Percentiles rank a stretch among this genome's conserved stretches.
Conservation (phyloP, 352 stramenopile species). For the Discostella stelligera region DNA sequence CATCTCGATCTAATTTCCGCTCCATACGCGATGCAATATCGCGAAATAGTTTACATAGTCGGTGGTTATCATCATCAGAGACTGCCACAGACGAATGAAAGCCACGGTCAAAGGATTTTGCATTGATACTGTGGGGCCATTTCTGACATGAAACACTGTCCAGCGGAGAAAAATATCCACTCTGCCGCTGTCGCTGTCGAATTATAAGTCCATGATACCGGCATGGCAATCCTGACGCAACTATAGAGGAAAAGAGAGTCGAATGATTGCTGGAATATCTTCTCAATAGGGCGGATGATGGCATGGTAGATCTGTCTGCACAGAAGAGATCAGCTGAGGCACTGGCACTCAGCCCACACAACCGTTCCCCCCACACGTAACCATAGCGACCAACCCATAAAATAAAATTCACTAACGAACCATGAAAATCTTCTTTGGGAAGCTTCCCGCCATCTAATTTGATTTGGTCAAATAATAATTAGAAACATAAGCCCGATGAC, state of each 20-base stretch:
- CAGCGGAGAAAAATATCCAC: neutral
- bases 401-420: too few relatives aligned
- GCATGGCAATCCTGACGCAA: conserved; percentile 3
- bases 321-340: too few relatives aligned
- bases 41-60: conserved; percentile 16
- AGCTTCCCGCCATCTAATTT: too few relatives aligned
- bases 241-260: neutral
- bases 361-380: too few relatives aligned
- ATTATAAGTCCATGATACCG: neutral
- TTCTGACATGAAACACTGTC: neutral
- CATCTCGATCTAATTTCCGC: neutral
- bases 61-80: neutral
- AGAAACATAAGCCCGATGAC: too few relatives aligned
- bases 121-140: neutral
- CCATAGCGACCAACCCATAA: too few relatives aligned
- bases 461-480: too few relatives aligned
- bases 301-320: neutral
- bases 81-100: conserved; percentile 4
- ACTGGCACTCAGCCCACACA: too few relatives aligned
- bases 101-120: conserved; percentile 6
- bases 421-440: too few relatives aligned
- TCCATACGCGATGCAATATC: conserved; percentile 15
- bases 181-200: neutral
- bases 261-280: conserved; percentile 2
- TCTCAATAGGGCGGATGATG: neutral